Evolutionary conservation across 208 protist species (phyloP).

Genomic region (Tritrichomonas musculus): DNA sequence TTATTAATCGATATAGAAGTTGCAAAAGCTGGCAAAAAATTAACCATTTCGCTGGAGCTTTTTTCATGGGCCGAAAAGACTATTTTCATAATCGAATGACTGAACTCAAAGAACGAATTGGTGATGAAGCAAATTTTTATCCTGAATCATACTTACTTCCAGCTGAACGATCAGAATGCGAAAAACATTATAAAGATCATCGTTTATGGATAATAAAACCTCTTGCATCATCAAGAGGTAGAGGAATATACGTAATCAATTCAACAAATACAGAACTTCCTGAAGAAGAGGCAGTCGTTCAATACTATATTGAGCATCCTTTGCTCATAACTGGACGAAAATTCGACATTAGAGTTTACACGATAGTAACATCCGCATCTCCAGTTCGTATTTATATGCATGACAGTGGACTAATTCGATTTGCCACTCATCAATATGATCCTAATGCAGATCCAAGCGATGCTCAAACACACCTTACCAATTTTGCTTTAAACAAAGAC

Average conservation of each 20-base stretch:
- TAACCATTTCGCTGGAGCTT: slow-evolving; percentile 1
- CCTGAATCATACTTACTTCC: slow-evolving; percentile 29
- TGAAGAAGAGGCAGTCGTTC: slow-evolving; percentile 32
- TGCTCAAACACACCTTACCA: slow-evolving; percentile 45
- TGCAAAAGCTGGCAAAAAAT: slow-evolving; percentile 12
- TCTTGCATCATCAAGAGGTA: neutral
- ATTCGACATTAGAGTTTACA: slow-evolving; percentile 38
- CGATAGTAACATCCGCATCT: slow-evolving; percentile 44
- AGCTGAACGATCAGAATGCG: neutral
- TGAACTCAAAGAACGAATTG: neutral
- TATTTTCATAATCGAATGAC: neutral
- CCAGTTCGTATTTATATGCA: slow-evolving; percentile 51
- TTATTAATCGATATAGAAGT: neutral
- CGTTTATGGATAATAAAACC: neutral
- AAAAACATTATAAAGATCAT: neutral
- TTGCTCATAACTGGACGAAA: neutral
- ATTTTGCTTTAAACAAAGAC: neutral
- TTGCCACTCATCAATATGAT: slow-evolving; percentile 33
- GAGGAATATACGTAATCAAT: neutral
- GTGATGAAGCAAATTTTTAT: neutral
- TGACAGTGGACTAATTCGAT: slow-evolving; percentile 35
- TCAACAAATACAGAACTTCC: neutral
- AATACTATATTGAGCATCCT: neutral
- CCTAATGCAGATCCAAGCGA: neutral
- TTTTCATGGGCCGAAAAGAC: neutral